phyloP scores from a whole-genome alignment of 2,329 filamentous ascomycete species.

The Zasmidium citrigriseum region DNA sequence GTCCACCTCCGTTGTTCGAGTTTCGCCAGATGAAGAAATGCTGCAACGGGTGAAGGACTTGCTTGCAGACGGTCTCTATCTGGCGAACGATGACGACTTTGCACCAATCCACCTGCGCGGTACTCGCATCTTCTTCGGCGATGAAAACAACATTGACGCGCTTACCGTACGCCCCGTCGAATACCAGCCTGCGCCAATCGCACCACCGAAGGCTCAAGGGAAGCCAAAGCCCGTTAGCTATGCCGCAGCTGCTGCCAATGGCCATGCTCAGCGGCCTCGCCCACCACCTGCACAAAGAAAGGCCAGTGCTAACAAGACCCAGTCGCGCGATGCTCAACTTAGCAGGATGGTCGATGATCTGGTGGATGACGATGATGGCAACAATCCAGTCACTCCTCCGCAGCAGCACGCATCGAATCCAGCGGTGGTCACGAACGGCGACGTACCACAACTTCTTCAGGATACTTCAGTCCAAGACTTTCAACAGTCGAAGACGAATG shows the following conservation, averaged over 20 bases:
- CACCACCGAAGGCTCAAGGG: conserved; percentile 8
- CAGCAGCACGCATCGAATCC: conserved; percentile 36
- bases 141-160: conserved; percentile 24
- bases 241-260: conserved; percentile 30
- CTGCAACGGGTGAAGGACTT: conserved; percentile 63
- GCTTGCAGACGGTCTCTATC: conserved; percentile 60
- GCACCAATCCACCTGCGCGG: conserved; percentile 24
- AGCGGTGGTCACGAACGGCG: conserved; percentile 39
- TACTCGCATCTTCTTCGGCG: conserved; percentile 29
- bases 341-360: conserved; percentile 61
- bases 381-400: conserved; percentile 49
- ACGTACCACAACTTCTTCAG: conserved; percentile 34
- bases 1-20: conserved; percentile 52
- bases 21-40: conserved; percentile 64
- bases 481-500: not conserved
- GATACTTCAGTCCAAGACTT: conserved; percentile 37
- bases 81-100: conserved; percentile 53
- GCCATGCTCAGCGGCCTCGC: conserved; percentile 19
- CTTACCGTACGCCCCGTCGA: conserved; percentile 40
- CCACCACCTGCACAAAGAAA: conserved; percentile 14
- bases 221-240: conserved; percentile 33
- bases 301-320: conserved; percentile 13
- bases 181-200: conserved; percentile 45
- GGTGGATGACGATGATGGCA: conserved; percentile 49
- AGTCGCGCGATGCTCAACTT: conserved; percentile 49